Evolutionary conservation across 306 rosid genomes (phyloP), one percentile per base, ranked within the genome.

Genomic region (Heteromeles arbutifolia): DNA sequence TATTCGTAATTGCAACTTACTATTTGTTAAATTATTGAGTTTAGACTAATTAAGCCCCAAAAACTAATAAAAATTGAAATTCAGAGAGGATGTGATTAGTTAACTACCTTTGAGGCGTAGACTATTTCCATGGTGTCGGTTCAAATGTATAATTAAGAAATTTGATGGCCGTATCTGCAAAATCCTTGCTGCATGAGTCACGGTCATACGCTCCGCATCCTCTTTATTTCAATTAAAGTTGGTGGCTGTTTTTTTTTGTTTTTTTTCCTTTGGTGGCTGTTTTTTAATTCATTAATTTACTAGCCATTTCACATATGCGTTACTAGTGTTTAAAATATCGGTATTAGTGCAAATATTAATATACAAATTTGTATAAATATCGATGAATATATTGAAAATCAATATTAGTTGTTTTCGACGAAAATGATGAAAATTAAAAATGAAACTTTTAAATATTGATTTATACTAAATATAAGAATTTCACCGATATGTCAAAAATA

Each of bases 61-160:
- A 34, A 54, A 54, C 17, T 28, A 52, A 69, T 3, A 21, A 19
- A 70, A 70, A 4, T 15, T 48, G 19, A 4, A 57, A 57, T 57
- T 53, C 58, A 19, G 58, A 6, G 58, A 53, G 58, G 4, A 19
- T 19, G n/a, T 41, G 44, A 41, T 41, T 41, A 9, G n/a, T 14
- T 26, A 26, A 61, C 32, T 39, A 52, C 28, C 64, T 14, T 19
- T n/a, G 65, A 34, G 31, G 21, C 64, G 22, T 19, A 34, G 65
- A 34, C 75, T 34, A 32, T 34, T 71, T 56, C 53, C 76, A 72
- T 72, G 67, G 67, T 25, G 34, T 72, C 50, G 53, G 76, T 72
- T 72, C 66, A 26, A 58, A 24, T 58, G 64, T 24, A 2, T 24
- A 58, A 58, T 11, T 22, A 57, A 58, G 64, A 58, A 22, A 28